Base-by-base conservation (phyloP, 2,329 filamentous ascomycete species). In the Ceratocystis cubensis region DNA sequence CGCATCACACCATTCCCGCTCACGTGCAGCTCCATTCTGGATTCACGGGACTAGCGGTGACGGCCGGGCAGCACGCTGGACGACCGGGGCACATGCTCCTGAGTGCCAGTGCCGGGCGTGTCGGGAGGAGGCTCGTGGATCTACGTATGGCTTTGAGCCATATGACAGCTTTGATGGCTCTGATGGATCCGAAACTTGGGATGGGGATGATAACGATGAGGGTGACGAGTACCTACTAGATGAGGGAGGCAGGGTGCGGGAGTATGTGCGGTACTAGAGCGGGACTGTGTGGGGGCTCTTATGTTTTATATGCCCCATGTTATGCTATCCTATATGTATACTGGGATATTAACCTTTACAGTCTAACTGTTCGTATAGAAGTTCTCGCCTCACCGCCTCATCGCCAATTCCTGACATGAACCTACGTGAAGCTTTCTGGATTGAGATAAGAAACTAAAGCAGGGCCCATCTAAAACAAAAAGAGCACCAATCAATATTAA, bases 141-240 rank as follows among this genome's bases (percentile, higher is more conserved):
- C 30, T 10, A n/a, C n/a, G 30, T 15, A 50, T 13, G 53, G 8
- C 30, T 50, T 48, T 22, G 44, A 61, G 37, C 3, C 22, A 15
- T 59, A 63, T 30, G 28, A 56, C n/a, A 22, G 56, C 15, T 28
- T 53, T 25, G 48, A 25, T 13, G 17, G n/a, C n/a, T n/a, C n/a
- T 48, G 45, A 7, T 48, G 45, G 45, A 6, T 20, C 20, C 20
- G 46, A 20, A 20, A 5, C 20, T 20, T 48, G 37, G 37, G 37
- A 41, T 41, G 37, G 37, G 8, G 37, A 41, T 41, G 37, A 13
- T 13, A 41, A 41, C 10, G 37, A 48, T 20, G 48, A n/a, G 20
- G 25, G 4, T 53, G 48, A 53, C 8, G 22, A 13, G 48, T 46
- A 56, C 25, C 70, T 44, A 7, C 44, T 65, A 15, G n/a, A 61